Evolutionary conservation across 768 basidiomycete species (phyloP), one percentile per base, ranked within the genome.

Genomic region (Russula vinacea): DNA sequence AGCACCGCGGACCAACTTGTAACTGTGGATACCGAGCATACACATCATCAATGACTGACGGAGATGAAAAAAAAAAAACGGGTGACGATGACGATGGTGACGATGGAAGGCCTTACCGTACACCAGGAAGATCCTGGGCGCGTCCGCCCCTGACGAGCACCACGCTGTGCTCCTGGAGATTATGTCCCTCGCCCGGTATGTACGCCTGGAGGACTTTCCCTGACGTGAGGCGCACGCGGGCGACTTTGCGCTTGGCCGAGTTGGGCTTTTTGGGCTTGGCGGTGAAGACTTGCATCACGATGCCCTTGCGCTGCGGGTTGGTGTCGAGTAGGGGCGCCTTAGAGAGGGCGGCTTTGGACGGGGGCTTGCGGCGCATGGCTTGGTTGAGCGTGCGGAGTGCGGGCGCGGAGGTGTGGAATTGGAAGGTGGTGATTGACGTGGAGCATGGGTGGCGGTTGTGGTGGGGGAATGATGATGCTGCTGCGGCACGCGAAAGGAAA

Each of bases 101-200:
- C n/a, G n/a, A n/a, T n/a, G n/a, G n/a, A n/a, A n/a, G n/a, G n/a
- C n/a, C 84, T 57, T 69, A 97, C 97, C 91, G 86, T 33, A 98
- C 92, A 83, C 97, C 95, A 42, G 96, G 96, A 74, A 98, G 81
- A 87, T 99, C 97, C 79, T 98, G 95, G 1, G 94, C 89, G 77
- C 94, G 84, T 16, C 97, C 97, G 5, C 97, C 97, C 70, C 95
- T 79, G n/a, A 98, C 84, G 50, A 98, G 75, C 1, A 98, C 94
- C 5, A 98, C 96, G 75, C 89, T 90, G 72, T 99, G 97, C 74
- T 98, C 97, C 77, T 98, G 97, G 71, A 98, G 75, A 73, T 97
- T 98, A 74, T 98, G 96, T 0, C 97, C 97, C 73, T 98, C 97
- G 70, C 97, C 97, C 51, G 89, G 91, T 62, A 98, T 93, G 74